Base-by-base conservation (phyloP, 352 stramenopile species). In the Phytophthora quininea region DNA sequence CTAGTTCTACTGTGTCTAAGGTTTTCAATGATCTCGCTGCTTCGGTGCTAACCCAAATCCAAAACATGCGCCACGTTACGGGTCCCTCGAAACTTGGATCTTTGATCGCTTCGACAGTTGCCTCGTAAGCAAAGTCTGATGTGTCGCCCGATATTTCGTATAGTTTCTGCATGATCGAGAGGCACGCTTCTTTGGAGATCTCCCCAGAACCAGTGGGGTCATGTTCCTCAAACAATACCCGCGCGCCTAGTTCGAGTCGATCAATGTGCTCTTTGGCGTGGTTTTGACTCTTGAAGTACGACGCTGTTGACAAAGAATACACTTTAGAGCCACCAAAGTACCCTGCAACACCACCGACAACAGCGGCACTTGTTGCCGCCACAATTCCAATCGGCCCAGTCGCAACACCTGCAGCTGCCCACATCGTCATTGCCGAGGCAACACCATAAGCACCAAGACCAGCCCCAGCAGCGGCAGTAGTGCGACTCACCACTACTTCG, bases 181-280 rank as follows among this genome's bases (percentile, higher is more conserved):
- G 79, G 42, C 86, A 93, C 40, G 91, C 81, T 33, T 77, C 61
- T 33, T 91, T 92, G 33, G 73, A 84, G 62, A 96, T 93, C 42
- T 82, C 61, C 2, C 88, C 88, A 1, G 67, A 75, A 11, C 74
- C 83, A 14, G 56, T 59, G 0, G 76, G 79, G 45, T 96, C 88
- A 62, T 90, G 88, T 64, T 96, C 86, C 60, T 90, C 89, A 42
- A 96, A 96, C 48, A 96, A 69, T n/a, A 96, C 85, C 12, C 87
- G 82, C 12, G 88, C 86, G 10, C 88, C 88, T 14, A 94, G 59
- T 51, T 94, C 86, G 5, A 96, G 59, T 3, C 84, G 74, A 50
- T 96, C 86, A 45, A 96, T 94, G 49, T 96, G 84, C 47, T 93
- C 88, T 40, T 80, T 92, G 12, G 88, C 86, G 32, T 88, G 77